These are phyloP conservation scores for Tympanopsis confertula DNA, from an alignment of 2,329 filamentous ascomycete genomes.

Conservation along the genomic window DNA sequence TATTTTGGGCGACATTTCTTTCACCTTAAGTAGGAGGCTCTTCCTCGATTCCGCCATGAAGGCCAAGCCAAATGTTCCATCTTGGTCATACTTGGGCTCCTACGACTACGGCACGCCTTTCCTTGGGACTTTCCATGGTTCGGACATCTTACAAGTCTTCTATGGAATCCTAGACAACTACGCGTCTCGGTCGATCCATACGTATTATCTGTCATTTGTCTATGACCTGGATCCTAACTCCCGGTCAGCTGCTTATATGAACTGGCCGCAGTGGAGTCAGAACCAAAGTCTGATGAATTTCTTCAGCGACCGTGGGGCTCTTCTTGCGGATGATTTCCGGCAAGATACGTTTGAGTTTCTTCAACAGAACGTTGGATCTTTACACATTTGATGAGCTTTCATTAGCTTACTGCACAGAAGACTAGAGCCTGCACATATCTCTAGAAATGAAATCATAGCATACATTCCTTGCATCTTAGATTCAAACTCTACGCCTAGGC, in stretches of 20 bases:
- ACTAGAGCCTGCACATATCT: too few relatives aligned
- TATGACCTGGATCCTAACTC: conserved; percentile 61
- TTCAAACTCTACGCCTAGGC: too few relatives aligned
- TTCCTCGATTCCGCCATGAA: conserved; percentile 38
- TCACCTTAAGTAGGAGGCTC: conserved; percentile 58
- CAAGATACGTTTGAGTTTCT: conserved; percentile 12
- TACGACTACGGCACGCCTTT: conserved; percentile 63
- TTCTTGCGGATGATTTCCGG: conserved; percentile 25
- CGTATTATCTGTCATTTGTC: conserved; percentile 65
- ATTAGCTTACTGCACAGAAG: too few relatives aligned
- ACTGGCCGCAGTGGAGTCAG: conserved; percentile 42
- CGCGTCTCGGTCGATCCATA: conserved; percentile 44
- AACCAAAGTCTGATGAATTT: conserved; percentile 38
- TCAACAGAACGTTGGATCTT: background rate
- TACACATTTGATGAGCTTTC: conserved; percentile 2
- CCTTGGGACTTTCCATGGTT: conserved; percentile 65
- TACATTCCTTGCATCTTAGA: too few relatives aligned
- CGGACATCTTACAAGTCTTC: conserved; percentile 59
- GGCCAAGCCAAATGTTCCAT: conserved; percentile 43
- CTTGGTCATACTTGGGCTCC: conserved; percentile 65
- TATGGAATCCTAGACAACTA: conserved; percentile 52
- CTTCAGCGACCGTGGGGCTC: conserved; percentile 14
- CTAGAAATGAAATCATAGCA: too few relatives aligned
- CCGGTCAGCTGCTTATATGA: conserved; percentile 15
- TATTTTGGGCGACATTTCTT: conserved; percentile 63